phyloP scores from a whole-genome alignment of 192 early-diverging fungal species.

The Paraglomus occultum region DNA sequence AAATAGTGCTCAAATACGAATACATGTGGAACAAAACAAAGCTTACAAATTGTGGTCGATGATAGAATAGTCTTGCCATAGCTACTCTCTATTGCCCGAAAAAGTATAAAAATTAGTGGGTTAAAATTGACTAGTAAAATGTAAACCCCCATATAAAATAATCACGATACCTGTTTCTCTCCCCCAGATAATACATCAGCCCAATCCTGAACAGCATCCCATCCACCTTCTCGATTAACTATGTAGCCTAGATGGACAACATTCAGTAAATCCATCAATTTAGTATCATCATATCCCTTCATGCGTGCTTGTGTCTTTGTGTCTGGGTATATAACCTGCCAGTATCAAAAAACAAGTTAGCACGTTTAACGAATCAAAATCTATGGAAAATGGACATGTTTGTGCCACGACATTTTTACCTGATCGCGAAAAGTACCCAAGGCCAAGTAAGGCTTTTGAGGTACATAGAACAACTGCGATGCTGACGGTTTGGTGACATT shows the following conservation, averaged over 20 bases:
- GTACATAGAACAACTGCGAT: slow-evolving; percentile 78
- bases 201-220: slow-evolving; percentile 72
- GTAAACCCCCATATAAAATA: not conserved
- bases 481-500: slow-evolving; percentile 55
- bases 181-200: slow-evolving; percentile 80
- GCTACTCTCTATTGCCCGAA: slow-evolving; percentile 49
- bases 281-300: slow-evolving; percentile 62
- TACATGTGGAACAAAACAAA: not conserved
- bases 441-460: slow-evolving; percentile 83
- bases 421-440: slow-evolving; percentile 80
- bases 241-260: slow-evolving; percentile 70
- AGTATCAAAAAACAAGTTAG: not conserved
- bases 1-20: not conserved
- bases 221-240: slow-evolving; percentile 70
- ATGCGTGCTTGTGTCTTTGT: slow-evolving; percentile 59
- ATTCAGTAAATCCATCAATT: slow-evolving; percentile 62
- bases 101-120: not conserved
- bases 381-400: not conserved
- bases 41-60: slow-evolving; percentile 73
- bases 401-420: slow-evolving; percentile 33
- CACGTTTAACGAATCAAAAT: no score
- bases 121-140: not conserved
- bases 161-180: slow-evolving; percentile 56
- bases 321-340: slow-evolving; percentile 74
- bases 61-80: slow-evolving; percentile 87